Conservation (phyloP, 164 flowering plant genomes). For the Magnolia officinalis region DNA sequence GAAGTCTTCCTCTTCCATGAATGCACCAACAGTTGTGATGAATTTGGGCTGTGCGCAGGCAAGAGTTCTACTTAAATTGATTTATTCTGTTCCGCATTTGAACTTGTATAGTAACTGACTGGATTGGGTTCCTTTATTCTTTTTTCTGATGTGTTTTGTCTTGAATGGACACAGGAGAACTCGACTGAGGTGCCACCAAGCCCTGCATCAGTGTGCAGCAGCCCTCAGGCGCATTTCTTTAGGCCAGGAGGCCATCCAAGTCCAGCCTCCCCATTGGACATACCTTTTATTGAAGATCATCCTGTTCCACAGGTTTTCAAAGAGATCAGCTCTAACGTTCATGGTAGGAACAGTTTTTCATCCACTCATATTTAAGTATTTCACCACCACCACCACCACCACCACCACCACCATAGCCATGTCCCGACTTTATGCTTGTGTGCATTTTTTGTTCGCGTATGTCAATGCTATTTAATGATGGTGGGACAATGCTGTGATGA, state of each 20-base stretch:
- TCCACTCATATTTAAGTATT: not conserved
- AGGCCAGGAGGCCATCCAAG: slow-evolving; percentile 47
- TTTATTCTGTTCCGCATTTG: not conserved
- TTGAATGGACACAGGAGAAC: slow-evolving; percentile 55
- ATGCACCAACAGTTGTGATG: slow-evolving; percentile 50
- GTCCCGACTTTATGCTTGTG: too few species aligned
- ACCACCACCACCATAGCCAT: too few species aligned
- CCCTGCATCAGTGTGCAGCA: slow-evolving; percentile 95
- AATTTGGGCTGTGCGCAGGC: slow-evolving; percentile 48
- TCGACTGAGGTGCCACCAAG: slow-evolving; percentile 98
- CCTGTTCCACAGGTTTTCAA: slow-evolving; percentile 46
- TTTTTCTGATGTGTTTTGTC: slow-evolving; percentile 3
- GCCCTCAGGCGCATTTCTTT: slow-evolving; percentile 57
- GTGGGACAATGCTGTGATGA: too few species aligned
- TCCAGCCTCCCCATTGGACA: slow-evolving; percentile 60
- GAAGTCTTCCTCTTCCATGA: slow-evolving; percentile 50
- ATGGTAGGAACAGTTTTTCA: slow-evolving; percentile 38
- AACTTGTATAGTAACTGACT: not conserved
- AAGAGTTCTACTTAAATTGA: slow-evolving; percentile 22
- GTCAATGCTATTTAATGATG: too few species aligned
- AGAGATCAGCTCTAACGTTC: slow-evolving; percentile 74
- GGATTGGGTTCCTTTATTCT: not conserved
- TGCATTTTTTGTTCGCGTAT: too few species aligned
- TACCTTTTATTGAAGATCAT: slow-evolving; percentile 41
- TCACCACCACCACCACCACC: too few species aligned